Percentiles rank a stretch among this genome's conserved stretches.
phyloP scores from a whole-genome alignment of 805 yeast species.

The Ogataea thermomethanolica region DNA sequence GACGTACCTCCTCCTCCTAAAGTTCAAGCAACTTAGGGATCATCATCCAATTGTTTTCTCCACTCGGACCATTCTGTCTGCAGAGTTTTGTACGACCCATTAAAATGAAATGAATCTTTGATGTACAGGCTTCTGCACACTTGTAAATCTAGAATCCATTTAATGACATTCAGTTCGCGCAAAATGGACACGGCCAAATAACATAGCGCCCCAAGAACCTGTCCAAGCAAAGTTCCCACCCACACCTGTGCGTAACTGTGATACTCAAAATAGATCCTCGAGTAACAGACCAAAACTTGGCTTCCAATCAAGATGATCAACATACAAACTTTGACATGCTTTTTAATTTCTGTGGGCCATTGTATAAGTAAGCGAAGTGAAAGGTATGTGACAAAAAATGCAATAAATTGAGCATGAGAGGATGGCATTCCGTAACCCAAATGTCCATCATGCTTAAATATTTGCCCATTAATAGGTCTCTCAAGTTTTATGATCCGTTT shows the following conservation, averaged over 20 bases:
- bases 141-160: slow-evolving; percentile 60
- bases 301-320: slow-evolving; percentile 27
- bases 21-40: slow-evolving; percentile 1
- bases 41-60: slow-evolving; percentile 17
- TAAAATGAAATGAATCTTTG: slow-evolving; percentile 51
- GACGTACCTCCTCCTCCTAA: slow-evolving; percentile 38
- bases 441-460: slow-evolving; percentile 29
- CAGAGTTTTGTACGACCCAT: slow-evolving; percentile 13
- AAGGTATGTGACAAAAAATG: slow-evolving; percentile 65
- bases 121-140: slow-evolving; percentile 48
- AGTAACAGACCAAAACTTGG: slow-evolving; percentile 50
- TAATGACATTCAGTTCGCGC: slow-evolving; percentile 66
- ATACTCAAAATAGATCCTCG: slow-evolving; percentile 75
- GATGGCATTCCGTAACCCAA: slow-evolving; percentile 91
- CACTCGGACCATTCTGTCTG: slow-evolving; percentile 25
- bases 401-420: slow-evolving; percentile 96
- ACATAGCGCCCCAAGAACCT: slow-evolving; percentile 53
- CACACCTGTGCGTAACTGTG: slow-evolving; percentile 72
- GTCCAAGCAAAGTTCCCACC: slow-evolving; percentile 69
- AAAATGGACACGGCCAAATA: slow-evolving; percentile 48
- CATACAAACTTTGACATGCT: slow-evolving; percentile 30
- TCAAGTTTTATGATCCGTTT: slow-evolving; percentile 66
- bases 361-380: slow-evolving; percentile 41
- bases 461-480: slow-evolving; percentile 56
- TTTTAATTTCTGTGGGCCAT: slow-evolving; percentile 37